Conservation (phyloP, 2,329 filamentous ascomycete genomes). For the Ophiostoma montium region DNA sequence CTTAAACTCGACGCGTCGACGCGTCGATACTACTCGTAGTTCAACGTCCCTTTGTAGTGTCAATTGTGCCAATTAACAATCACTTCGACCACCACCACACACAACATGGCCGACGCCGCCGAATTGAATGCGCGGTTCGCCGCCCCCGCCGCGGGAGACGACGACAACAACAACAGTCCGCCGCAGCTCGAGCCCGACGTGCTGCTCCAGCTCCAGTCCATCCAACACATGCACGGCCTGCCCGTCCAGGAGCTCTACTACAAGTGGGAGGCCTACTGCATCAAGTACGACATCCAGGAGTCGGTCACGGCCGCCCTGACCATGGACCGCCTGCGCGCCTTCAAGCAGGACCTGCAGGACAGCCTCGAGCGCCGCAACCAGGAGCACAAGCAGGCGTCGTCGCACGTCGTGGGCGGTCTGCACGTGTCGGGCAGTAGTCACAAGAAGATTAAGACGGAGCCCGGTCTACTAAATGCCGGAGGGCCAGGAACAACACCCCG, state of each 20-base stretch:
- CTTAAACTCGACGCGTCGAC: background rate
- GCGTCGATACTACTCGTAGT: background rate
- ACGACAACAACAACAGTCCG: no score
- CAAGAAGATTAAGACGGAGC: slow-evolving; percentile 27
- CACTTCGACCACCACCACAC: background rate
- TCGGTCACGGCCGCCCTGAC: slow-evolving; percentile 48
- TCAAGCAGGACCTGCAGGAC: slow-evolving; percentile 82
- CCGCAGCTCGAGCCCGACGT: slow-evolving; percentile 66
- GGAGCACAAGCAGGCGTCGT: background rate
- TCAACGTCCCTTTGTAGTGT: no score
- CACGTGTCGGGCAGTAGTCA: background rate
- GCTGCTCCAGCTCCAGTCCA: slow-evolving; percentile 67
- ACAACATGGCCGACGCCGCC: slow-evolving; percentile 25
- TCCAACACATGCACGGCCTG: slow-evolving; percentile 70
- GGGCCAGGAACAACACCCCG: slow-evolving; percentile 41
- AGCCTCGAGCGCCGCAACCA: slow-evolving; percentile 42
- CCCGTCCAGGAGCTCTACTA: slow-evolving; percentile 79
- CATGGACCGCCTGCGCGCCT: slow-evolving; percentile 55
- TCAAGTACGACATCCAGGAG: slow-evolving; percentile 48
- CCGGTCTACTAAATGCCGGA: no score
- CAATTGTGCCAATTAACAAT: no score
- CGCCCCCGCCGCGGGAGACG: no score
- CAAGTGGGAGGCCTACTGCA: slow-evolving; percentile 98
- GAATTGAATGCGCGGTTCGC: slow-evolving; percentile 40
- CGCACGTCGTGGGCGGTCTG: background rate